These are phyloP conservation scores for Coniochaeta hoffmannii DNA, from an alignment of 2,329 filamentous ascomycete genomes.

Conservation along the genomic window DNA sequence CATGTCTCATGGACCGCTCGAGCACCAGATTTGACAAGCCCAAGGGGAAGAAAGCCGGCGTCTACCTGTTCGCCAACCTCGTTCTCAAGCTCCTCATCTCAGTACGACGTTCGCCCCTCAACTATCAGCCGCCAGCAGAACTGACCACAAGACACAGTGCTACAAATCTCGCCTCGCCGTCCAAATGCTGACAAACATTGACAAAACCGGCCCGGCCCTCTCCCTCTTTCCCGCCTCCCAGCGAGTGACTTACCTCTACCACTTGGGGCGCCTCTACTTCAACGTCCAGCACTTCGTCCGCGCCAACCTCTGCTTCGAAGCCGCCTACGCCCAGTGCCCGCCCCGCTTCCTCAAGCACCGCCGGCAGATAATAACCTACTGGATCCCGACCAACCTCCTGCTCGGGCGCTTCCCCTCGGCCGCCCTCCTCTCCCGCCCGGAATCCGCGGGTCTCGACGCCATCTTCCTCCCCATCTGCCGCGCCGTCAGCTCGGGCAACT, in stretches of 20 bases:
- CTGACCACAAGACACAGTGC: slow-evolving; percentile 41
- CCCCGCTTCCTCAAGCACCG: slow-evolving; percentile 62
- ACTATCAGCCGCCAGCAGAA: not conserved
- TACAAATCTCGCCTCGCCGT: slow-evolving; percentile 76
- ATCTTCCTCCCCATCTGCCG: slow-evolving; percentile 67
- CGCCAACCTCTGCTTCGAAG: slow-evolving; percentile 66
- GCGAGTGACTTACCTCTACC: slow-evolving; percentile 88
- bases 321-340: slow-evolving; percentile 68
- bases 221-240: slow-evolving; percentile 77
- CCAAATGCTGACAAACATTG: slow-evolving; percentile 85
- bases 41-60: slow-evolving; percentile 77
- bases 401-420: slow-evolving; percentile 74
- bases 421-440: slow-evolving; percentile 59
- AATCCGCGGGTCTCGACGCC: slow-evolving; percentile 55
- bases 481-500: slow-evolving; percentile 67
- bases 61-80: slow-evolving; percentile 88
- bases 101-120: slow-evolving; percentile 34
- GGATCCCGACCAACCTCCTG: slow-evolving; percentile 76
- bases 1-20: slow-evolving; percentile 75
- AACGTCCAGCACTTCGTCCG: slow-evolving; percentile 76
- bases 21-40: slow-evolving; percentile 60
- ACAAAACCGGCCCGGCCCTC: slow-evolving; percentile 73
- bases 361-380: slow-evolving; percentile 71
- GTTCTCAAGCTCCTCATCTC: slow-evolving; percentile 84
- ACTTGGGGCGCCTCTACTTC: slow-evolving; percentile 85